Evolutionary conservation across 2,329 filamentous ascomycete species (phyloP), one percentile per base, ranked within the genome.

Genomic region (Botryotinia convoluta): DNA sequence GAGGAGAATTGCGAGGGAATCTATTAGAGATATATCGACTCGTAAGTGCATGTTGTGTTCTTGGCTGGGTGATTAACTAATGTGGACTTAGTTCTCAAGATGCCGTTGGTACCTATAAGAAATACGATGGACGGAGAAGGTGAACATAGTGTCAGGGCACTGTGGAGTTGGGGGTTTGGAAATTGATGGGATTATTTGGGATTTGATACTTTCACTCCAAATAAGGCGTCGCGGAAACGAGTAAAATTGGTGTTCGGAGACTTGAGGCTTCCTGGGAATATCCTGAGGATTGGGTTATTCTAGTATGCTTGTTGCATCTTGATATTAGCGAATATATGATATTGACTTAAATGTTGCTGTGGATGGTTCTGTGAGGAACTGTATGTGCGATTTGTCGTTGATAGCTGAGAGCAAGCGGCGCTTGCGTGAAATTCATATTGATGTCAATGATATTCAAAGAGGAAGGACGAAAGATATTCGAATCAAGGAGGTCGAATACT

Each of bases 41-140:
- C n/a, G 51, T 57, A 18, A 57, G 51, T 57, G n/a, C 5, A 1
- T 57, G 14, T 6, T 63, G 1, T 63, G 16, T 42, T 44, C 18
- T 63, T 18, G 7, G 26, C 4, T n/a, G 26, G 14, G 12, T 8
- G 3, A 4, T 16, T 8, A 8, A 18, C 26, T 62, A 26, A 62
- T 18, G 2, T n/a, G 37, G 37, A 1, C 9, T 9, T n/a, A 62
- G 60, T n/a, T 39, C 37, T 62, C 3, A 62, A 62, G 7, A 6
- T 29, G 16, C 61, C 61, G 0, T 18, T 39, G 2, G 3, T 63
- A 9, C 16, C 39, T 2, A 8, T 3, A 6, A n/a, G 3, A 5
- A 63, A 29, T 44, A 4, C 3, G 2, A 42, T 26, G n/a, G 37
- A 63, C 1, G n/a, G 37, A 44, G 61, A 6, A 18, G 7, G 7